Conservation (phyloP, 306 rosid species). For the Castanea mollissima region DNA sequence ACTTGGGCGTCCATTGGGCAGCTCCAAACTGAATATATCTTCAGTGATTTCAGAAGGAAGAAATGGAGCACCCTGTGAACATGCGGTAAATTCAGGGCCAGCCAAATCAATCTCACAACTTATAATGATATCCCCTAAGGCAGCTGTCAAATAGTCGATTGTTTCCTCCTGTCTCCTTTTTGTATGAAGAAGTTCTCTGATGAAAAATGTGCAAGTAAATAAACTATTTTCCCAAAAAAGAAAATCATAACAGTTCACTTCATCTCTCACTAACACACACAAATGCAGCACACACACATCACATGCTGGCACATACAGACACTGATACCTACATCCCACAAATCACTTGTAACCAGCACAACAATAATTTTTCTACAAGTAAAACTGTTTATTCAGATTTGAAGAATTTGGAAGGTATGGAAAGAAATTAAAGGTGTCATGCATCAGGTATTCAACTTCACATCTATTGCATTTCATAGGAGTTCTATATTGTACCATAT, state of each 20-base stretch:
- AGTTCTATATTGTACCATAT: neutral
- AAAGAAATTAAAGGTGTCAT: neutral
- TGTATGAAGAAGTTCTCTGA: slow-evolving; percentile 51
- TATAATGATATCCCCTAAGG: slow-evolving; percentile 31
- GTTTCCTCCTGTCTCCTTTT: slow-evolving; percentile 47
- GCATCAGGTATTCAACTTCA: neutral
- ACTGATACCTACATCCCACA: neutral
- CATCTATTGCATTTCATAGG: neutral
- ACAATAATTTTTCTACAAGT: neutral
- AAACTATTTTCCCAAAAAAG: neutral
- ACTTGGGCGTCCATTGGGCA: slow-evolving; percentile 21
- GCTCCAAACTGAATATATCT: slow-evolving; percentile 49
- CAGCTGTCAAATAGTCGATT: slow-evolving; percentile 27
- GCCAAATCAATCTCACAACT: slow-evolving; percentile 54
- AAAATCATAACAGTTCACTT: neutral
- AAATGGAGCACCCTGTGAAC: slow-evolving; percentile 40
- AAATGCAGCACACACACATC: neutral
- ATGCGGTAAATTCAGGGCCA: slow-evolving; percentile 38
- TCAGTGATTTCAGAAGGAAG: slow-evolving; percentile 47
- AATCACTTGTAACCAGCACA: neutral
- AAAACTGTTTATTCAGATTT: neutral
- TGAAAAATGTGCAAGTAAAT: neutral
- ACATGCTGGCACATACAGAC: neutral
- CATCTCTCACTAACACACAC: neutral
- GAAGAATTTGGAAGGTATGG: neutral